phyloP scores from a whole-genome alignment of 2,329 filamentous ascomycete species.

The Aureobasidium mangrovei region DNA sequence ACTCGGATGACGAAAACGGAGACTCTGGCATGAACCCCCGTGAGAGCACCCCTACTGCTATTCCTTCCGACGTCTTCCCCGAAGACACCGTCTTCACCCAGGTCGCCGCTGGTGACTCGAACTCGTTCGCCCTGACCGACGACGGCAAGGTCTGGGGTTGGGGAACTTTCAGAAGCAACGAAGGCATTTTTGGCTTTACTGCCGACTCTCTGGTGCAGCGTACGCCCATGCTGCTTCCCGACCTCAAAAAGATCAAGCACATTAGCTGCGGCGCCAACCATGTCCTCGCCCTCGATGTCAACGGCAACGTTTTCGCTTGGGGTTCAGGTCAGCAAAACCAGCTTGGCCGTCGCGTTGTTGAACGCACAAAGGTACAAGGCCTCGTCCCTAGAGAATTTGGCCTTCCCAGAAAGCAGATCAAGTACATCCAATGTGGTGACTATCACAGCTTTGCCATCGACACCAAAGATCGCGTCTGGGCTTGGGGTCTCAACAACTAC shows the following conservation, averaged over 20 bases:
- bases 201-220: conserved; percentile 44
- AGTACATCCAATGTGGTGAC: conserved; percentile 58
- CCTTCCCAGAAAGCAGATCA: conserved; percentile 48
- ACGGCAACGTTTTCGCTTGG: conserved; percentile 60
- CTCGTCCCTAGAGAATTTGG: conserved; percentile 50
- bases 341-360: conserved; percentile 56
- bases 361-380: conserved; percentile 47
- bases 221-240: conserved; percentile 48
- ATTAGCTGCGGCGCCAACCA: conserved; percentile 64
- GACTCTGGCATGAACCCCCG: conserved; percentile 61
- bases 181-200: conserved; percentile 57
- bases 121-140: conserved; percentile 66
- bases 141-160: conserved; percentile 72
- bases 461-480: conserved; percentile 60
- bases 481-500: conserved; percentile 83
- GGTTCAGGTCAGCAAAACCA: conserved; percentile 65
- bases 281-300: conserved; percentile 56
- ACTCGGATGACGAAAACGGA: conserved; percentile 49
- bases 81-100: conserved; percentile 56
- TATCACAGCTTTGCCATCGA: conserved; percentile 75
- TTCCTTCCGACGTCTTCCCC: conserved; percentile 49
- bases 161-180: conserved; percentile 70
- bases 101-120: conserved; percentile 64
- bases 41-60: conserved; percentile 57
- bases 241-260: conserved; percentile 56